phyloP scores from a whole-genome alignment of 495 filamentous ascomycete genomes.

The Neurospora cerealis region DNA sequence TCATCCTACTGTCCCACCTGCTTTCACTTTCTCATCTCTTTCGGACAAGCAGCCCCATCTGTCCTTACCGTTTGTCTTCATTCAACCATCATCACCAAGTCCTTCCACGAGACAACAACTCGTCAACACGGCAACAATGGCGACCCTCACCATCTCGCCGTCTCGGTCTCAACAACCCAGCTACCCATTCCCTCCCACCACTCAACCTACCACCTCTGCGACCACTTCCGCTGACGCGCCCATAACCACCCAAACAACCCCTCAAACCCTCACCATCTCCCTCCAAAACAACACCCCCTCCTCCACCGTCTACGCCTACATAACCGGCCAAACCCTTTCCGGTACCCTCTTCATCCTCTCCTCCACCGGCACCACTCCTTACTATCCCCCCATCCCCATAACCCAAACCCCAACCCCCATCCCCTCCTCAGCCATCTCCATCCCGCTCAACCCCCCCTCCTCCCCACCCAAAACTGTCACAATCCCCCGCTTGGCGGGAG shows the following conservation, averaged over 20 bases:
- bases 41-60: neutral
- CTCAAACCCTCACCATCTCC: conserved; percentile 40
- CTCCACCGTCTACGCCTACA: conserved; percentile 54
- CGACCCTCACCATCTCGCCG: neutral
- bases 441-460: conserved; percentile 47
- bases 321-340: conserved; percentile 55
- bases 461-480: conserved; percentile 41
- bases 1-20: neutral
- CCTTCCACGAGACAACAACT: neutral
- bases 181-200: neutral
- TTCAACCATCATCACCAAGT: neutral
- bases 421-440: conserved; percentile 42
- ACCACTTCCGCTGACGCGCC: conserved; percentile 14
- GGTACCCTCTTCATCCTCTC: conserved; percentile 51
- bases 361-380: conserved; percentile 39
- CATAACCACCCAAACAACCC: neutral
- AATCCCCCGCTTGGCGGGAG: conserved; percentile 60
- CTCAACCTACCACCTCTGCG: neutral
- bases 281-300: conserved; percentile 56
- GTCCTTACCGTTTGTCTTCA: neutral
- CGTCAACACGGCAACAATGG: neutral
- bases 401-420: conserved; percentile 26
- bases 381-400: conserved; percentile 22
- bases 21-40: neutral
- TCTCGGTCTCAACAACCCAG: neutral